phyloP scores from a whole-genome alignment of 2,329 filamentous ascomycete species.

The Aspergillus pseudonomiae region DNA sequence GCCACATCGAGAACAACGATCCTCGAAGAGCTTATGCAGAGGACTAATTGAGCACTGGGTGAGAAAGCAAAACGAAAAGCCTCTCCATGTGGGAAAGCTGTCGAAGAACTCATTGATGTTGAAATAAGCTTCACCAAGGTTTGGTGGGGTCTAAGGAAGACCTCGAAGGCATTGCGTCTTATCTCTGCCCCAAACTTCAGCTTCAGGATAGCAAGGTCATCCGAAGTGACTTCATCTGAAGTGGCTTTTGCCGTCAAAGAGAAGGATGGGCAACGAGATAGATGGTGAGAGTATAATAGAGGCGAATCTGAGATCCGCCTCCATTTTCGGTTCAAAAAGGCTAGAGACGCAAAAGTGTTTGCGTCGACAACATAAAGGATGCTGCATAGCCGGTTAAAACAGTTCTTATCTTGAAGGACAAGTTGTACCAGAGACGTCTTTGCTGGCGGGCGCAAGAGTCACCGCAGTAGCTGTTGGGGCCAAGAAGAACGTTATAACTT shows the following conservation, averaged over 20 bases:
- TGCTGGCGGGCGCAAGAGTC: slow-evolving; percentile 1
- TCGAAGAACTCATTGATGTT: slow-evolving; percentile 80
- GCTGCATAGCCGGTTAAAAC: slow-evolving; percentile 36
- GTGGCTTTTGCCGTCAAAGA: slow-evolving; percentile 40
- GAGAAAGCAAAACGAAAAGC: slow-evolving; percentile 84
- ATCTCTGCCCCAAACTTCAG: slow-evolving; percentile 69
- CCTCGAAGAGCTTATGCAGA: slow-evolving; percentile 83
- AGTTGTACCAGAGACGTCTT: slow-evolving; percentile 1
- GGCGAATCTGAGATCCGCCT: slow-evolving; percentile 45
- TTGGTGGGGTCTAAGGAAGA: slow-evolving; percentile 69
- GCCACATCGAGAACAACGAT: slow-evolving; percentile 77
- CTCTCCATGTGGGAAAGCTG: slow-evolving; percentile 76
- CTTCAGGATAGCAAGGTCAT: slow-evolving; percentile 62
- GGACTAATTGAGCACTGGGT: slow-evolving; percentile 70
- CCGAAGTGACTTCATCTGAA: slow-evolving; percentile 41
- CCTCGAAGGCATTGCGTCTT: slow-evolving; percentile 76
- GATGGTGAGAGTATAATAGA: slow-evolving; percentile 51
- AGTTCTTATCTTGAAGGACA: not conserved
- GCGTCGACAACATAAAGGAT: slow-evolving; percentile 52
- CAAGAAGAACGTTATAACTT: slow-evolving; percentile 20
- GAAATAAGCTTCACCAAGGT: slow-evolving; percentile 80
- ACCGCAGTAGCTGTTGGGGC: not conserved
- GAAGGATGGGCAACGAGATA: slow-evolving; percentile 48
- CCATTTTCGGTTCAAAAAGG: slow-evolving; percentile 50
- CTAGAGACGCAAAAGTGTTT: slow-evolving; percentile 51